These are phyloP conservation scores for Grosmannia penicillata DNA, from an alignment of 2,329 filamentous ascomycete genomes.

Conservation along the genomic window DNA sequence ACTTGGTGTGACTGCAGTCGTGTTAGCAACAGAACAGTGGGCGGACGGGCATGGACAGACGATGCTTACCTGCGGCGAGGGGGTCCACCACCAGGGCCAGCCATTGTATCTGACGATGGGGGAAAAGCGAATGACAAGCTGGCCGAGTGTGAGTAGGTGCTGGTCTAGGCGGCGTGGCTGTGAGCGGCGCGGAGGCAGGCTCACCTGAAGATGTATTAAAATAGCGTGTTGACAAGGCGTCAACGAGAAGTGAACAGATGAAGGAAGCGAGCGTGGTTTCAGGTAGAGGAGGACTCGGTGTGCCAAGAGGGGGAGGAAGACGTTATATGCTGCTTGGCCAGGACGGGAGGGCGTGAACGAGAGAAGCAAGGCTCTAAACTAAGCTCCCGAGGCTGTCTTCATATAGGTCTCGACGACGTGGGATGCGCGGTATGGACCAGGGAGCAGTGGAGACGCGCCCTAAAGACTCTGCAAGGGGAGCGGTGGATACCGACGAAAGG, in stretches of 20 bases:
- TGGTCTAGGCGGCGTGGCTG: too few relatives aligned
- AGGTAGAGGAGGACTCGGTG: neutral
- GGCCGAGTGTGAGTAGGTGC: neutral
- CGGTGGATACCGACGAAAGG: too few relatives aligned
- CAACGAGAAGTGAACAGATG: neutral
- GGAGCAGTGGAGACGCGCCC: too few relatives aligned
- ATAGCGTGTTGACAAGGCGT: neutral
- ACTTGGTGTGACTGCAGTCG: slow-evolving; percentile 78
- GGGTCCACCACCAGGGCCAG: slow-evolving; percentile 87
- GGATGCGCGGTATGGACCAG: neutral
- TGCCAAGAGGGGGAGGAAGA: neutral
- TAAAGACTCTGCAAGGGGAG: too few relatives aligned
- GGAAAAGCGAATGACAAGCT: slow-evolving; percentile 9
- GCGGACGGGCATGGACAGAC: neutral
- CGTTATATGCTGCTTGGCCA: too few relatives aligned
- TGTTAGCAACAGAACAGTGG: neutral
- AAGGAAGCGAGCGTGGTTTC: neutral
- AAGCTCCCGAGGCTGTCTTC: neutral
- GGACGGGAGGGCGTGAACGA: too few relatives aligned
- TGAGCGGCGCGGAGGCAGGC: too few relatives aligned
- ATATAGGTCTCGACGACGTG: neutral
- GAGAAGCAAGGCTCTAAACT: too few relatives aligned
- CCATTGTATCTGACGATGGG: slow-evolving; percentile 46
- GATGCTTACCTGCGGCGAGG: slow-evolving; percentile 49
- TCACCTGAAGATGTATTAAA: neutral